A percentile compares a stretch with the other conserved stretches of the same genome.
Conservation (phyloP, 139 green algal genomes). For the Chlamydomonas urium region DNA sequence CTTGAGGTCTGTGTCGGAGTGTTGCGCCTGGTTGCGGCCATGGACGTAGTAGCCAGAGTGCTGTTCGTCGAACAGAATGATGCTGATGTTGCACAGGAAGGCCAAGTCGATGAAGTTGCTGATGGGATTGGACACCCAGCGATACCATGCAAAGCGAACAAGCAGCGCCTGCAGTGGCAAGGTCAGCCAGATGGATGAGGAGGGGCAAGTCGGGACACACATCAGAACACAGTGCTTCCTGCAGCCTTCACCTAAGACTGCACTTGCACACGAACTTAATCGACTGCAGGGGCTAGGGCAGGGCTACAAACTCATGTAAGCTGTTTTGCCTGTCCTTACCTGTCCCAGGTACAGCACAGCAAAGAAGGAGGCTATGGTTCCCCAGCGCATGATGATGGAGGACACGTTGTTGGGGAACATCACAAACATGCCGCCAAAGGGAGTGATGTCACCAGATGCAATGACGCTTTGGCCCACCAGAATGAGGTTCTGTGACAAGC, state of each 20-base stretch:
- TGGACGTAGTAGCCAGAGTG: constrained; percentile 65
- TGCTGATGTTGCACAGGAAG: constrained; percentile 62
- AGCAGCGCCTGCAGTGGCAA: constrained; percentile 36
- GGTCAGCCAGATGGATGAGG: no score
- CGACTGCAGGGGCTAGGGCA: no score
- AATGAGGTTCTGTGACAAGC: constrained; percentile 18
- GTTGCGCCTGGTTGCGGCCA: constrained; percentile 55
- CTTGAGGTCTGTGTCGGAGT: constrained; percentile 49
- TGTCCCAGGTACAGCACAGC: constrained; percentile 4
- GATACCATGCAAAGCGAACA: constrained; percentile 31
- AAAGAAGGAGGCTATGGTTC: constrained; percentile 5
- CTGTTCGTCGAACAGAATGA: constrained; percentile 50
- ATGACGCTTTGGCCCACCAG: constrained; percentile 41
- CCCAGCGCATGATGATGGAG: constrained; percentile 52
- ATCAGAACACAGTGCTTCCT: no score
- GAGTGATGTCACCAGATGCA: constrained; percentile 32
- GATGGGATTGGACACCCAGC: constrained; percentile 46
- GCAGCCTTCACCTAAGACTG: no score
- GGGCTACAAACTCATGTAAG: no score
- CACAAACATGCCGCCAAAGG: constrained; percentile 32
- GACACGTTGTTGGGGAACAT: constrained; percentile 23
- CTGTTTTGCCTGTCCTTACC: no score
- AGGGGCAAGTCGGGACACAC: no score
- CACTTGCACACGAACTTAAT: no score
- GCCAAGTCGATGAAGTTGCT: constrained; percentile 60